Evolutionary conservation across 2,329 filamentous ascomycete species (phyloP), one percentile per base, ranked within the genome.

Genomic region (Fusarium papillatum): DNA sequence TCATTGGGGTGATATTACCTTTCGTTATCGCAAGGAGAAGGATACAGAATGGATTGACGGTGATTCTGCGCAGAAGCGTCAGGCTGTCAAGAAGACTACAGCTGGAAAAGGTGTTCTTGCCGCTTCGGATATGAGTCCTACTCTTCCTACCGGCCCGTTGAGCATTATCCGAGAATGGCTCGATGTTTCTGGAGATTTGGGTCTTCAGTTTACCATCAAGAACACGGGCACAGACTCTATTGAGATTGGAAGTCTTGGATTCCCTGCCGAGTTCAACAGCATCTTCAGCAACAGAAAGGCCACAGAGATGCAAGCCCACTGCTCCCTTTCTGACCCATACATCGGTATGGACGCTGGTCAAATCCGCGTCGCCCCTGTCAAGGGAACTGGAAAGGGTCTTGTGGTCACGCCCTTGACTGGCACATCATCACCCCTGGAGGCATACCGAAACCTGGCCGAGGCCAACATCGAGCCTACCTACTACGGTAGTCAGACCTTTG

Each of bases 211-310:
- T 78, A 90, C 86, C 3, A 74, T 91, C 24, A 83, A 82, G 13
- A 92, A 91, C 70, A 80, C 80, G 0, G 86, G 80, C 1, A 74
- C 76, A 0, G 72, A 78, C 0, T 70, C 82, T 0, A 68, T 92
- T 4, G 90, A 92, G 69, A 80, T 92, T 7, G 90, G 90, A 2
- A 87, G 87, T 60, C 83, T 92, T 2, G 90, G 90, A 0, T 87
- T 92, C 63, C 90, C 90, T 0, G 86, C 89, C 24, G 89, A 91
- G 78, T 90, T 92, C 83, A 92, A 92, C 82, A 92, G 88, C 79
- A 91, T 92, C 75, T 92, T 92, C 77, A 90, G 86, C 16, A 84
- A 84, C 55, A 86, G 89, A 11, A 80, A 82, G 2, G 85, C 89
- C 0, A 81, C 82, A 4, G 86, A 90, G 9, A 90, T 87, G 9